These are phyloP conservation scores for Zasmidium angulare DNA, from an alignment of 2,329 filamentous ascomycete species.

Conservation along the genomic window DNA sequence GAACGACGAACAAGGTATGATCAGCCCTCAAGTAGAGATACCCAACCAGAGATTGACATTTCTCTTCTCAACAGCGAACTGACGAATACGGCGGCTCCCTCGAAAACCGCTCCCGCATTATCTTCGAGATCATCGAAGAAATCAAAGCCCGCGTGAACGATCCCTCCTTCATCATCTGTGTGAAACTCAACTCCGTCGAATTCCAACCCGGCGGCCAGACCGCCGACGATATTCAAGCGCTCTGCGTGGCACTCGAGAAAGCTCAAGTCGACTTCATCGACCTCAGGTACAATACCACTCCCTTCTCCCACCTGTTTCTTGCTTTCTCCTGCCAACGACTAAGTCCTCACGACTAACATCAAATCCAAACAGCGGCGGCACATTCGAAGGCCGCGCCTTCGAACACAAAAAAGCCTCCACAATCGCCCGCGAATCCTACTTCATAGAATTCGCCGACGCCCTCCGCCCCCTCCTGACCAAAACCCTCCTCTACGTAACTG, in stretches of 20 bases:
- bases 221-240: constrained; percentile 27
- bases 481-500: constrained; percentile 34
- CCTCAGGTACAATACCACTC: constrained; percentile 5
- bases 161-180: constrained; percentile 29
- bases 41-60: neutral
- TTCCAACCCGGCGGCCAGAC: constrained; percentile 30
- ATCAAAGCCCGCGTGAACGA: constrained; percentile 25
- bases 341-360: neutral
- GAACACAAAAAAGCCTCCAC: constrained; percentile 33
- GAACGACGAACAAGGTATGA: constrained; percentile 38
- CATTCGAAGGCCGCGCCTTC: constrained; percentile 30
- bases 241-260: constrained; percentile 28
- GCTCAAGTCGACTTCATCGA: constrained; percentile 29
- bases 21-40: neutral
- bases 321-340: no score
- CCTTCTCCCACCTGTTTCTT: neutral
- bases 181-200: constrained; percentile 34
- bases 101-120: constrained; percentile 40
- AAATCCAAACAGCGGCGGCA: constrained; percentile 21
- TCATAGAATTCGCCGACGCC: constrained; percentile 34
- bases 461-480: constrained; percentile 31
- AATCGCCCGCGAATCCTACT: constrained; percentile 30
- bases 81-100: constrained; percentile 46
- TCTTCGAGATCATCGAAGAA: constrained; percentile 44
- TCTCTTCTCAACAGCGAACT: constrained; percentile 25